Evolutionary conservation across 495 filamentous ascomycete genomes (phyloP).

Genomic region (Penicillium angulare): DNA sequence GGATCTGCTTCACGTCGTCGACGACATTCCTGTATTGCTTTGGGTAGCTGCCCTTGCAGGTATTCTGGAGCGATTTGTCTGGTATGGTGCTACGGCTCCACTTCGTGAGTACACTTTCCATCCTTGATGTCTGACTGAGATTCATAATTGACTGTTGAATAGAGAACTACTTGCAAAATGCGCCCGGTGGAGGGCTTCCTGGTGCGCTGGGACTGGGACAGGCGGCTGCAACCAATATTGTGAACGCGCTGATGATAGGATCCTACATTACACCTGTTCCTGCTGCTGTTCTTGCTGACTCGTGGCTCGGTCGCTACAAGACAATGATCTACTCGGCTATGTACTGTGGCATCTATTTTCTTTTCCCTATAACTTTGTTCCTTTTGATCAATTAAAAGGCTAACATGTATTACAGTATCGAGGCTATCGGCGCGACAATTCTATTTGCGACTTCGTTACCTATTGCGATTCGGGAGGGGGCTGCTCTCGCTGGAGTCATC

Average conservation of each 20-base stretch:
- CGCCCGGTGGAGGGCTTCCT: constrained; percentile 4
- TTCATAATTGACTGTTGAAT: background rate
- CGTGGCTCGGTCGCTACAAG: constrained; percentile 9
- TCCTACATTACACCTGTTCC: constrained; percentile 4
- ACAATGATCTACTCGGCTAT: constrained; percentile 12
- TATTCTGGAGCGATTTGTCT: constrained; percentile 17
- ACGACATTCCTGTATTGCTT: constrained; percentile 9
- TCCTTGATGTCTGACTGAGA: background rate
- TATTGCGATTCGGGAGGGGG: constrained; percentile 20
- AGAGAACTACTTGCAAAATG: constrained; percentile 20
- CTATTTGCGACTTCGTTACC: constrained; percentile 29
- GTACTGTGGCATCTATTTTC: constrained; percentile 5
- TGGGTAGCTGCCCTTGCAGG: constrained; percentile 9
- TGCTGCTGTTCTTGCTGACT: constrained; percentile 9
- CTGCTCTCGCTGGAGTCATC: too few species aligned
- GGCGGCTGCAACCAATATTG: constrained; percentile 7
- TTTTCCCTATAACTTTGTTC: too few species aligned
- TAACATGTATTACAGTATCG: constrained; percentile 12
- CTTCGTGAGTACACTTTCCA: constrained; percentile 8
- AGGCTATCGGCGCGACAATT: constrained; percentile 23
- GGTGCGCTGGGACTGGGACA: constrained; percentile 9
- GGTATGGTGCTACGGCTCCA: constrained; percentile 13
- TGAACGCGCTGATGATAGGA: constrained; percentile 3
- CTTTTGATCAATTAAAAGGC: background rate
- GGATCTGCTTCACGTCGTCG: constrained; percentile 14